Evolutionary conservation across 2,329 filamentous ascomycete genomes (phyloP), one percentile per base, ranked within the genome.

Genomic region (Penicillium decumbens): DNA sequence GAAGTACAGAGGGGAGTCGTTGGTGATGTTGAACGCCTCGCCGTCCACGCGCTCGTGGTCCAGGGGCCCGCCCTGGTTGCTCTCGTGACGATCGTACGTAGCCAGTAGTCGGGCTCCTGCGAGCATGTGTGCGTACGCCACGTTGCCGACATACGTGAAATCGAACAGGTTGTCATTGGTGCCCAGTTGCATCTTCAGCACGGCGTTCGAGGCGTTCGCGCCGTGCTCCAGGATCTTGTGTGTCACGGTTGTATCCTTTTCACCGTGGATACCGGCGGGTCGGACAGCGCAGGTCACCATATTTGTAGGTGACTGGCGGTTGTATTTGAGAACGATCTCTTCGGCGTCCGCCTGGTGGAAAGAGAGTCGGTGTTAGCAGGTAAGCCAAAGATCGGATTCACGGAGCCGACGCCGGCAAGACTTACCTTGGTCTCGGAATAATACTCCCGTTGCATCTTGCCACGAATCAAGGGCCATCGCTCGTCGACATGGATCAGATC

Each of bases 391-490:
- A 55, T 43, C 39, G 32, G 35, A 24, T 43, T 30, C 25, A n/a
- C 24, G 13, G 15, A n/a, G 13, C 3, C 4, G 18, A 3, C 9
- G 39, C 3, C n/a, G 23, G 20, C 29, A 43, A 29, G 39, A 53
- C 63, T 49, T 58, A 87, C 88, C 82, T 96, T 97, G 12, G 89
- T 95, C 72, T 91, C 85, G 27, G 90, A 90, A 72, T 97, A 97
- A 71, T 89, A 89, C 70, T 90, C 87, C 47, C 77, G 77, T 71
- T 91, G 85, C 58, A 82, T 72, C 51, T 80, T 79, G 28, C 88
- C 88, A 41, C 82, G 78, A 45, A 93, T 84, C 43, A 87, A 79
- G 25, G 89, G 89, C 79, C 87, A 89, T 41, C 80, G 76, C 77
- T 97, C 92, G 69, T 91, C 86, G 57, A 89, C 89, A 68, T 95